These are phyloP conservation scores for Mycosphaerella arachidis DNA, from an alignment of 2,329 filamentous ascomycete species.

Conservation along the genomic window DNA sequence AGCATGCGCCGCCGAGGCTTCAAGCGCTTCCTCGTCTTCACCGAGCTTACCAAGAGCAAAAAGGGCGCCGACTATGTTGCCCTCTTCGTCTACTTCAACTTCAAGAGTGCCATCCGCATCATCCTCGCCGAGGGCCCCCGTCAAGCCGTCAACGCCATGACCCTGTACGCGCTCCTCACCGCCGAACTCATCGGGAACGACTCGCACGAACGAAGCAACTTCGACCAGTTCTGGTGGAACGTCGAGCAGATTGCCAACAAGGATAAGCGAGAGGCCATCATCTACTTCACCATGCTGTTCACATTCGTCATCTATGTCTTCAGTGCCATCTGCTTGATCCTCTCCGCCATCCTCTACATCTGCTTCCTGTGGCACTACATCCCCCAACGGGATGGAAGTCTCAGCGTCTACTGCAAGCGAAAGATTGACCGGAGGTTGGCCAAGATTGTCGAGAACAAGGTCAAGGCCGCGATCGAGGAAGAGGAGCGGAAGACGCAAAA, in stretches of 20 bases:
- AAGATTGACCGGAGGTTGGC: constrained; percentile 85
- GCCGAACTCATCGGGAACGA: constrained; percentile 60
- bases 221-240: constrained; percentile 79
- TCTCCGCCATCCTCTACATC: constrained; percentile 73
- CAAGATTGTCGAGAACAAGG: constrained; percentile 77
- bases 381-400: constrained; percentile 70
- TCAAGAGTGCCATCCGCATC: constrained; percentile 79
- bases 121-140: constrained; percentile 88
- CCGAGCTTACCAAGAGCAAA: constrained; percentile 82
- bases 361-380: constrained; percentile 93
- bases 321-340: constrained; percentile 66
- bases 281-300: constrained; percentile 88
- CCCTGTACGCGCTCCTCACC: constrained; percentile 77
- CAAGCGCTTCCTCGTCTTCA: constrained; percentile 87
- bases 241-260: constrained; percentile 66
- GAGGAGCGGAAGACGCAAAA: constrained; percentile 55
- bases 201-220: constrained; percentile 55
- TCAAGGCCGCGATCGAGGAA: constrained; percentile 81
- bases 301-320: constrained; percentile 87
- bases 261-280: constrained; percentile 73
- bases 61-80: constrained; percentile 88
- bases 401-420: constrained; percentile 81
- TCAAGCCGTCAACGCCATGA: constrained; percentile 84
- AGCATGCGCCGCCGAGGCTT: constrained; percentile 78
- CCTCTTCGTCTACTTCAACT: constrained; percentile 83